A percentile compares a stretch with the other conserved stretches of the same genome.
These are phyloP conservation scores for Aegilops longissima DNA, from an alignment of 176 grass and related monocot genomes.

Conservation along the genomic window DNA sequence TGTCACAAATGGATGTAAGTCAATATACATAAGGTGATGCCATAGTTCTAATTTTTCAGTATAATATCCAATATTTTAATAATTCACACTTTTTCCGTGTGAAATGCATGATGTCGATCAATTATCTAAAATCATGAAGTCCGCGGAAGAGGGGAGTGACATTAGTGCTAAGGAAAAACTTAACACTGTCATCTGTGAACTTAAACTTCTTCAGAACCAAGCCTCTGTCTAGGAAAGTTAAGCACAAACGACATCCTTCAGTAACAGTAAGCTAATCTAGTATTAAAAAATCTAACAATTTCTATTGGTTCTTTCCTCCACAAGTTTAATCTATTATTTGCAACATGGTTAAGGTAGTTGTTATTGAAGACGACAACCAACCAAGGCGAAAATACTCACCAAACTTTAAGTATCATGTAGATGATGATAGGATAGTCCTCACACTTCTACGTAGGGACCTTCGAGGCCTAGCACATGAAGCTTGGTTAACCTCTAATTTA, in stretches of 20 bases:
- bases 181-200: not conserved
- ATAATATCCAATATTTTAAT: not conserved
- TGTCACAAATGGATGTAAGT: not conserved
- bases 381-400: not conserved
- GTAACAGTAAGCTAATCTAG: no score
- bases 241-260: not conserved
- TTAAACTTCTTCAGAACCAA: not conserved
- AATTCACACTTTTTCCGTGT: not conserved
- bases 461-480: not conserved
- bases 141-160: not conserved
- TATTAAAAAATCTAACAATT: not conserved
- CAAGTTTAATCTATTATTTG: not conserved
- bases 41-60: not conserved
- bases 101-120: not conserved
- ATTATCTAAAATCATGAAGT: not conserved
- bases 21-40: not conserved
- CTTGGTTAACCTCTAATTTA: not conserved
- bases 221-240: not conserved
- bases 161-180: not conserved
- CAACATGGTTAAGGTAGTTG: not conserved
- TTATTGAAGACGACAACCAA: not conserved
- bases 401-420: not conserved
- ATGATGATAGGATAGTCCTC: not conserved
- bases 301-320: not conserved
- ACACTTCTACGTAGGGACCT: not conserved